Percentiles rank a stretch among this genome's conserved stretches.
Conservation (phyloP, 441 rosid genomes). For the Gossypium schwendimanii region DNA sequence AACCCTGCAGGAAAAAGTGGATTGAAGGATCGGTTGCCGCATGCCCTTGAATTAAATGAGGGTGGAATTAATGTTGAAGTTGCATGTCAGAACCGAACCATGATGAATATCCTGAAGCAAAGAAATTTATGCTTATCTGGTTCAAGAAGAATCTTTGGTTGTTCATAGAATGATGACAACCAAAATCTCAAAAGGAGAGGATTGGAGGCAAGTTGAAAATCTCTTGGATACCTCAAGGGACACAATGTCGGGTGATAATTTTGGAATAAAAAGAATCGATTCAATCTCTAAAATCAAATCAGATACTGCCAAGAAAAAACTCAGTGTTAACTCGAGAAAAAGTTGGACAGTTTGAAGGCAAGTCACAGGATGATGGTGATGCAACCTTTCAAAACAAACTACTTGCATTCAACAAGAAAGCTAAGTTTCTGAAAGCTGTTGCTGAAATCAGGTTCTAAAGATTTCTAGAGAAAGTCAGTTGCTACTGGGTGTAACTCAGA, state of each 20-base stretch:
- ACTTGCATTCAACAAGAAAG: neutral
- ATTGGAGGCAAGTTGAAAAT: too few species aligned
- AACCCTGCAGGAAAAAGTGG: neutral
- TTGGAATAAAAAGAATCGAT: neutral
- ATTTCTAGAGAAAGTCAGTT: neutral
- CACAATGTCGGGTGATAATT: too few species aligned
- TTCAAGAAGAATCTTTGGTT: neutral
- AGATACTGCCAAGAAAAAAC: neutral
- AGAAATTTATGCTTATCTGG: neutral
- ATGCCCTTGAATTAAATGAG: neutral
- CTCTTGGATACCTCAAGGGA: too few species aligned
- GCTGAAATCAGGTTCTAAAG: neutral
- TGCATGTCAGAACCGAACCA: neutral
- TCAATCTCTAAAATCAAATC: neutral
- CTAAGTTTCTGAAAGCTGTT: neutral
- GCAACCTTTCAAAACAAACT: neutral
- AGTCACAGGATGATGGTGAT: neutral
- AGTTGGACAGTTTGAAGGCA: neutral
- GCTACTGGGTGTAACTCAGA: neutral
- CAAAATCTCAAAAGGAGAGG: neutral
- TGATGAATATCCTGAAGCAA: neutral
- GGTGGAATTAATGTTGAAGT: neutral
- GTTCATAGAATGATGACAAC: neutral
- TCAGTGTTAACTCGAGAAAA: neutral
- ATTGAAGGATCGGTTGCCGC: neutral